Evolutionary conservation across 208 protist genomes (phyloP).

Genomic region (Zelonia costaricensis): DNA sequence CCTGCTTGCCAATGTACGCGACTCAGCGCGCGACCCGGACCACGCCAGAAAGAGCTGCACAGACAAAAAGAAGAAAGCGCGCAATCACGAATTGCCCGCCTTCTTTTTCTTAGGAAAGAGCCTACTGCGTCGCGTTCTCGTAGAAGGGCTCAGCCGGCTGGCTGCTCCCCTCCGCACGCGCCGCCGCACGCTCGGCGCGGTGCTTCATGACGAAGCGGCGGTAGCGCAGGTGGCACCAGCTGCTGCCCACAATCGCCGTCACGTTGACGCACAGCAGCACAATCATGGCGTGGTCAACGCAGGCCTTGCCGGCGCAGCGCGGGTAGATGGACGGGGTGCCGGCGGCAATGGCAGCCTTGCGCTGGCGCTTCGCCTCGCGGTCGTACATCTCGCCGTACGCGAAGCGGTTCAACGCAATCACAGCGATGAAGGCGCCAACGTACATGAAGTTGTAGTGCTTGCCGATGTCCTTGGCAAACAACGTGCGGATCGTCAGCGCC

Average conservation of each 20-base stretch:
- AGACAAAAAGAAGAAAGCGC: neutral
- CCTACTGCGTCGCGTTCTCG: neutral
- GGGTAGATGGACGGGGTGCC: slow-evolving; percentile 33
- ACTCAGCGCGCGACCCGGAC: no score
- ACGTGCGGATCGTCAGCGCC: slow-evolving; percentile 34
- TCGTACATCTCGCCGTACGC: slow-evolving; percentile 68
- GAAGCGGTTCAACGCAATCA: slow-evolving; percentile 65
- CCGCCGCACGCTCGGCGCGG: slow-evolving; percentile 14
- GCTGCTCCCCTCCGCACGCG: neutral
- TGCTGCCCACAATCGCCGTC: slow-evolving; percentile 37
- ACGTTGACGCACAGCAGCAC: slow-evolving; percentile 54
- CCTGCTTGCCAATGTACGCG: no score
- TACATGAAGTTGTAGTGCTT: slow-evolving; percentile 83
- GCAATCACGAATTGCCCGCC: no score
- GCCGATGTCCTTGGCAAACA: slow-evolving; percentile 68
- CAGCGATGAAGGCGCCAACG: slow-evolving; percentile 46
- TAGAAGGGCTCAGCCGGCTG: neutral
- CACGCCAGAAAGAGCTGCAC: no score
- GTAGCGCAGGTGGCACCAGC: slow-evolving; percentile 53
- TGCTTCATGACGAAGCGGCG: slow-evolving; percentile 35
- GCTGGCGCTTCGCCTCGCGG: slow-evolving; percentile 38
- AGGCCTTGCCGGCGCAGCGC: slow-evolving; percentile 38
- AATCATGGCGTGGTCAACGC: slow-evolving; percentile 40
- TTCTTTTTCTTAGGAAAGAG: neutral
- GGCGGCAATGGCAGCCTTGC: slow-evolving; percentile 14